Conservation (phyloP, 2,329 filamentous ascomycete species). For the Neofusicoccum ribis region DNA sequence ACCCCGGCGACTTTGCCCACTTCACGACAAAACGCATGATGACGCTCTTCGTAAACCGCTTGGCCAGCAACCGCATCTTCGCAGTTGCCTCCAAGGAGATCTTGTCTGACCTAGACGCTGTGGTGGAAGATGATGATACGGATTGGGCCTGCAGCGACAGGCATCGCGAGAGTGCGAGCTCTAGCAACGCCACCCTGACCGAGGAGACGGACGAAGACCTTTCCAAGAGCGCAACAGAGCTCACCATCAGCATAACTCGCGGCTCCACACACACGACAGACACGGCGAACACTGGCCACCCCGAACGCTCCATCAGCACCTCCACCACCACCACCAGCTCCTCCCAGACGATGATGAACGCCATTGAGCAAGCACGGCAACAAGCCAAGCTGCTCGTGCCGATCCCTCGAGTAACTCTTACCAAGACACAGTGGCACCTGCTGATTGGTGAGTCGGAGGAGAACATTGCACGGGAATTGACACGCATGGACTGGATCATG, state of each 20-base stretch:
- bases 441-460: constrained; percentile 87
- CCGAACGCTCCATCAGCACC: constrained; percentile 18
- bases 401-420: constrained; percentile 66
- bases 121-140: constrained; percentile 85
- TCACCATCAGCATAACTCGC: constrained; percentile 13
- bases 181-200: constrained; percentile 41
- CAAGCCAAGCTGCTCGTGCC: constrained; percentile 74
- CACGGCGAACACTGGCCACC: neutral
- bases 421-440: constrained; percentile 83
- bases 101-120: constrained; percentile 70
- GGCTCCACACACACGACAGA: neutral
- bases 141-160: constrained; percentile 87
- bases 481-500: constrained; percentile 97
- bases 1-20: constrained; percentile 90
- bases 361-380: constrained; percentile 76
- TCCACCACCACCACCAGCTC: constrained; percentile 32
- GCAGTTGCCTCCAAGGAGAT: constrained; percentile 85
- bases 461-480: constrained; percentile 85
- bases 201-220: constrained; percentile 24
- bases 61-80: constrained; percentile 80
- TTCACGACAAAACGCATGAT: constrained; percentile 70
- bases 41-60: constrained; percentile 70
- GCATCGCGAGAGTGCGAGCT: constrained; percentile 45
- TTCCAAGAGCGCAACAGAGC: constrained; percentile 11
- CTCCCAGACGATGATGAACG: constrained; percentile 57